Conservation (phyloP, 352 stramenopile genomes). For the Blastocystis sp. region DNA sequence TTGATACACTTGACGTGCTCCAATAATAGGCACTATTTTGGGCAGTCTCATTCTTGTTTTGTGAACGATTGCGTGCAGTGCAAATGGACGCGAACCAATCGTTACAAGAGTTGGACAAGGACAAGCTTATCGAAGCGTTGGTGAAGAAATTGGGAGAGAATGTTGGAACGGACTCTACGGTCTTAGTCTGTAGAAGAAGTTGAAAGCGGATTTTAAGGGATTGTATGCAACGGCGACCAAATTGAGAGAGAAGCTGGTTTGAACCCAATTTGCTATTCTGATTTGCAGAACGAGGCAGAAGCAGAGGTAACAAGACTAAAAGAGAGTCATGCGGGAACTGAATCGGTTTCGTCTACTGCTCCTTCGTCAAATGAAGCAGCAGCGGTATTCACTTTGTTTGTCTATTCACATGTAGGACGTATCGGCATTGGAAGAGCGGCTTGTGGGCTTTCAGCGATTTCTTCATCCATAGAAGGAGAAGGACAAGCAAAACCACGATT, state of each 20-base stretch:
- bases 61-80: neutral
- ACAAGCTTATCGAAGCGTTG: neutral
- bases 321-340: no score
- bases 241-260: constrained; percentile 66
- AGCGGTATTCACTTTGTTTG: neutral
- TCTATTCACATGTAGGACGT: constrained; percentile 34
- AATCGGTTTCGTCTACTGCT: neutral
- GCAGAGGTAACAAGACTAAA: constrained; percentile 29
- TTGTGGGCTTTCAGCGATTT: neutral
- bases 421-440: neutral
- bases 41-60: no score
- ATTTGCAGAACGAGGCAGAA: constrained; percentile 18
- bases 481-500: neutral
- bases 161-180: neutral
- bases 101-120: neutral
- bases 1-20: no score
- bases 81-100: neutral
- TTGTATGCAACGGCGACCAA: constrained; percentile 55
- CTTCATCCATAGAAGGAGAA: constrained; percentile 5
- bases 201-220: constrained; percentile 63
- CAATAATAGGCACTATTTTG: no score
- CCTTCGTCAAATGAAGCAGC: neutral
- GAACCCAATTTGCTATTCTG: neutral
- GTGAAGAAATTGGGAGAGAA: neutral
- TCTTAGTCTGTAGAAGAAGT: constrained; percentile 49